phyloP scores from a whole-genome alignment of 2,329 filamentous ascomycete genomes.

The Fusarium irregulare region DNA sequence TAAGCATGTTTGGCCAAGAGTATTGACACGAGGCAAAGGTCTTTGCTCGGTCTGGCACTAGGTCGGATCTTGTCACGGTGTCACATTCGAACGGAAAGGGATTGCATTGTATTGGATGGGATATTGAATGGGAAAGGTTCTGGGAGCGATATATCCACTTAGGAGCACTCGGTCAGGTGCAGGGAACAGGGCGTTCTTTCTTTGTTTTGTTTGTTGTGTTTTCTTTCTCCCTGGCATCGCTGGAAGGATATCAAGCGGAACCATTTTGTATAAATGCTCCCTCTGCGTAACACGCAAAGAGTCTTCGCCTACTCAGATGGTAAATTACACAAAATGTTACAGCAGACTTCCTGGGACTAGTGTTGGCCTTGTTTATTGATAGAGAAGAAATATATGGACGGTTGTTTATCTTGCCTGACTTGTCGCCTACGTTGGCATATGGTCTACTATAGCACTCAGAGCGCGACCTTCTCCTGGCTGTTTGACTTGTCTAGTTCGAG shows the following conservation, averaged over 20 bases:
- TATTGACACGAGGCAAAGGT: neutral
- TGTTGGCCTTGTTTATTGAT: neutral
- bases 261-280: neutral
- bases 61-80: neutral
- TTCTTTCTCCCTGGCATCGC: constrained; percentile 1
- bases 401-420: neutral
- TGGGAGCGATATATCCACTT: constrained; percentile 16
- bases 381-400: constrained; percentile 17
- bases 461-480: neutral
- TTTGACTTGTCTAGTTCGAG: neutral
- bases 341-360: neutral
- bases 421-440: neutral
- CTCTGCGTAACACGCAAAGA: neutral
- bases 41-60: neutral
- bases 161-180: neutral
- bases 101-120: constrained; percentile 21
- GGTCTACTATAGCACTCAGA: neutral
- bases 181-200: constrained; percentile 16
- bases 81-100: constrained; percentile 14
- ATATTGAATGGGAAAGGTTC: constrained; percentile 6
- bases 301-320: neutral
- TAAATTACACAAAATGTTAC: neutral
- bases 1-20: neutral
- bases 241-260: neutral
- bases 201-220: neutral